phyloP scores from a whole-genome alignment of 805 yeast genomes.

The Nakazawaea pomicola region DNA sequence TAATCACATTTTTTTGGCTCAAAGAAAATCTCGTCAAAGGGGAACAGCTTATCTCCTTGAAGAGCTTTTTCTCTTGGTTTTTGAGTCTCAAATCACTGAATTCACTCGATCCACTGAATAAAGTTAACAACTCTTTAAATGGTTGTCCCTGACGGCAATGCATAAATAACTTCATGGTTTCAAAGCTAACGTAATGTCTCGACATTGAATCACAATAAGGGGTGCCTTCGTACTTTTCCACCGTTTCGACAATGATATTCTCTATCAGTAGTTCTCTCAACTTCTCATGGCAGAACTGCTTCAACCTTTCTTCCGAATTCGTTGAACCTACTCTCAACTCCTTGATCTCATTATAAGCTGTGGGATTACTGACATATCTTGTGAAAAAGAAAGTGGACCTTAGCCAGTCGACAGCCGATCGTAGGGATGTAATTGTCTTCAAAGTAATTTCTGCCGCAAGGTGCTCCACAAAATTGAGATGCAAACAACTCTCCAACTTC shows the following conservation, averaged over 20 bases:
- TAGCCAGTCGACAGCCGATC: slow-evolving; percentile 42
- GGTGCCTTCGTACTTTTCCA: slow-evolving; percentile 25
- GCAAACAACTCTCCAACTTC: slow-evolving; percentile 42
- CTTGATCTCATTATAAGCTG: slow-evolving; percentile 31
- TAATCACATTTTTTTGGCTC: slow-evolving; percentile 24
- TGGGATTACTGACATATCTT: slow-evolving; percentile 34
- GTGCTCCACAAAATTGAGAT: slow-evolving; percentile 33
- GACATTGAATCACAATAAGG: slow-evolving; percentile 45
- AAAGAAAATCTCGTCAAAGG: slow-evolving; percentile 33
- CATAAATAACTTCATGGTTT: slow-evolving; percentile 35
- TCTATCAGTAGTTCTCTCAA: slow-evolving; percentile 28
- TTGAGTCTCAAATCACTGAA: slow-evolving; percentile 35
- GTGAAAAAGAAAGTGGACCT: slow-evolving; percentile 45
- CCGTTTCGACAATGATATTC: slow-evolving; percentile 22
- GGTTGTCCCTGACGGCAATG: slow-evolving; percentile 14
- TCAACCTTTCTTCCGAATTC: slow-evolving; percentile 27
- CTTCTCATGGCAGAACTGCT: slow-evolving; percentile 28
- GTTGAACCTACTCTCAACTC: slow-evolving; percentile 10
- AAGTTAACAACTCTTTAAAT: slow-evolving; percentile 18
- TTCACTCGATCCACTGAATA: slow-evolving; percentile 34
- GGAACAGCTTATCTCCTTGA: slow-evolving; percentile 35
- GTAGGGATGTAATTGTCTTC: slow-evolving; percentile 30
- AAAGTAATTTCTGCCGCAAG: slow-evolving; percentile 40
- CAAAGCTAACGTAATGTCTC: slow-evolving; percentile 39
- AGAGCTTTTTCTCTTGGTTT: slow-evolving; percentile 39